Base-by-base conservation (phyloP, 2,329 filamentous ascomycete genomes). In the Stagonosporopsis cucurbitacearum region DNA sequence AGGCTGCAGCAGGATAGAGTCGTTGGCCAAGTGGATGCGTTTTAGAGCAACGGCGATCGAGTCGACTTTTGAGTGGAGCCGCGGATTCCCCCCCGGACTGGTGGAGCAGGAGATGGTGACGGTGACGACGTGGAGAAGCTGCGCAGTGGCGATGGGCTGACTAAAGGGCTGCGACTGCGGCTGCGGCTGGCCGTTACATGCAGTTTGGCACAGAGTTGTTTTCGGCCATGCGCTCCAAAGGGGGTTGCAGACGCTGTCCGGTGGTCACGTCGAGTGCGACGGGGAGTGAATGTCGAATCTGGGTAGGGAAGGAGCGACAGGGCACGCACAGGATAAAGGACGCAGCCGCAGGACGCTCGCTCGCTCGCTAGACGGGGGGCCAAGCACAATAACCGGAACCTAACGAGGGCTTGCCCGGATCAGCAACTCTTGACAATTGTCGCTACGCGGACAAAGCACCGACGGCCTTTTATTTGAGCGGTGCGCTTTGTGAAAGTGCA, bases 141-240 rank as follows among this genome's bases (percentile, higher is more conserved):
- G 53, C 45, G 54, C 49, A 53, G 67, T 66, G 68, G 67, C 66
- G 61, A 70, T 44, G 54, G 62, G 64, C 49, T 54, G 40, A 47
- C 41, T 35, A 57, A 49, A 40, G 54, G 47, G 57, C 48, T 48
- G 59, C 44, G 56, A 33, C 42, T 37, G 55, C 57, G 40, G 46
- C 37, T 35, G 58, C 54, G 60, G 59, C 44, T 51, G 58, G 41
- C 45, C 52, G 47, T 57, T 50, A 64, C 56, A 60, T 37, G 60
- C 60, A 59, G 39, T 43, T 58, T 48, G 48, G 32, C 53, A 56
- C 56, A 58, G 53, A 46, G 46, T 54, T 58, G 48, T 7, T 46
- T 51, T 28, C 35, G 58, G 63, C 66, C 70, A 70, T 68, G 62
- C 67, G 64, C 69, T 65, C 43, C 45, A 46, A 20, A 44, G 35